Base-by-base conservation (phyloP, 108 stramenopile genomes). In the Cylindrotheca closterium region DNA sequence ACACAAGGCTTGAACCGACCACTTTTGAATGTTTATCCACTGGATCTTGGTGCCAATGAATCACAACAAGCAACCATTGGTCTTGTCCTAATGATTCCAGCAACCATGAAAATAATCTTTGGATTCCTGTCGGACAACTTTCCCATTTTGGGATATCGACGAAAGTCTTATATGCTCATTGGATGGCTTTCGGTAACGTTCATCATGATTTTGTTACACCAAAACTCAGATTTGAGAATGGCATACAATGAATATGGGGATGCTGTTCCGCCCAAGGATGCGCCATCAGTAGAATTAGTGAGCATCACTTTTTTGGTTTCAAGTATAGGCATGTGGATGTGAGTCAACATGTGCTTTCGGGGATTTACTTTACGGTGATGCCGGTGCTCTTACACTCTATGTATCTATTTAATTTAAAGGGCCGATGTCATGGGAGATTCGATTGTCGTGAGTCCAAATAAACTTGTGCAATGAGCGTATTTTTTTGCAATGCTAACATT, bases 341-440 rank as follows among this genome's bases (percentile, higher is more conserved):
- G 15, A 42, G 37, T 42, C 37, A 42, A 15, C 7, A 15, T 15
- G 37, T 15, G 7, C 15, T 42, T n/a, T n/a, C n/a, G n/a, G n/a
- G n/a, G n/a, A n/a, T n/a, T n/a, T n/a, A n/a, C n/a, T n/a, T n/a
- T n/a, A n/a, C n/a, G n/a, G n/a, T n/a, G n/a, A n/a, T n/a, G n/a
- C n/a, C n/a, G n/a, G n/a, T n/a, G n/a, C n/a, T n/a, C n/a, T n/a
- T n/a, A n/a, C n/a, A n/a, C n/a, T n/a, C n/a, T n/a, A n/a, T n/a
- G n/a, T n/a, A n/a, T n/a, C n/a, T n/a, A n/a, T n/a, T n/a, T n/a
- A n/a, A n/a, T n/a, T 21, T n/a, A 8, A 5, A 42, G 25, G 31
- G 89, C 89, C 0, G 85, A 91, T 58, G 89, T 86, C 17, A 91
- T 91, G 85, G 85, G 74, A 3, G 89, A 91, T 51, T 65, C 70